These are phyloP conservation scores for Narthecium ossifragum DNA, from an alignment of 106 monocot species.

Conservation along the genomic window DNA sequence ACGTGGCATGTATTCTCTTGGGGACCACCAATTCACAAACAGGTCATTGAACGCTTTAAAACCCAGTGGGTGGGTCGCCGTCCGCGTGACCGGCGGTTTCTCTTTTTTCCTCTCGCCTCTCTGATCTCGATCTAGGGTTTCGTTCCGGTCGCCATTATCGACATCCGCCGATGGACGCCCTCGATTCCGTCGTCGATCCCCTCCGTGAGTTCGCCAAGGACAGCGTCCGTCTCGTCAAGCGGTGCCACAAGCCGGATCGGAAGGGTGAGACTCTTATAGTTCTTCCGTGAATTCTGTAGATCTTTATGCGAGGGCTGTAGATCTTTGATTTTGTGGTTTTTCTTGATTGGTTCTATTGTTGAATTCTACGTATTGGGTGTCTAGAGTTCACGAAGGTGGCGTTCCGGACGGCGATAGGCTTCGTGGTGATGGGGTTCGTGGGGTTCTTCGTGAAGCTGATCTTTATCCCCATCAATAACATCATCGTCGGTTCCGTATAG, in stretches of 20 bases:
- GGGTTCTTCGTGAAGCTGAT: conserved; percentile 73
- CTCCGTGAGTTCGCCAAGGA: conserved; percentile 52
- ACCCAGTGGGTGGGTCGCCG: no score
- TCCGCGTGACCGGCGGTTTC: no score
- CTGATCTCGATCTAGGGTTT: background rate
- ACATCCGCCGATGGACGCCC: conserved; percentile 29
- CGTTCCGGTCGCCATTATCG: background rate
- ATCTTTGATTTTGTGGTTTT: background rate
- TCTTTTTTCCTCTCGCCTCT: no score
- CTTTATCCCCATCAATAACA: conserved; percentile 73
- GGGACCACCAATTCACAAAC: no score
- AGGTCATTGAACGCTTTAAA: no score
- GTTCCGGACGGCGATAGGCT: conserved; percentile 57
- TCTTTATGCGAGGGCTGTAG: no score
- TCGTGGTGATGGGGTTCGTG: conserved; percentile 70
- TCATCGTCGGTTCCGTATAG: conserved; percentile 60
- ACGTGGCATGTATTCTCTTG: no score
- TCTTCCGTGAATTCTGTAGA: background rate
- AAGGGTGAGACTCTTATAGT: conserved; percentile 24
- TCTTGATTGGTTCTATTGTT: no score
- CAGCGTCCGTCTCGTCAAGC: conserved; percentile 46
- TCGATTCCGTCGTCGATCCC: conserved; percentile 39
- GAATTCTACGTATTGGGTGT: no score
- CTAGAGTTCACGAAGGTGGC: conserved; percentile 64
- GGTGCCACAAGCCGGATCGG: conserved; percentile 70